Conservation (phyloP, 495 filamentous ascomycete species). For the Astrothelium macrocarpum region DNA sequence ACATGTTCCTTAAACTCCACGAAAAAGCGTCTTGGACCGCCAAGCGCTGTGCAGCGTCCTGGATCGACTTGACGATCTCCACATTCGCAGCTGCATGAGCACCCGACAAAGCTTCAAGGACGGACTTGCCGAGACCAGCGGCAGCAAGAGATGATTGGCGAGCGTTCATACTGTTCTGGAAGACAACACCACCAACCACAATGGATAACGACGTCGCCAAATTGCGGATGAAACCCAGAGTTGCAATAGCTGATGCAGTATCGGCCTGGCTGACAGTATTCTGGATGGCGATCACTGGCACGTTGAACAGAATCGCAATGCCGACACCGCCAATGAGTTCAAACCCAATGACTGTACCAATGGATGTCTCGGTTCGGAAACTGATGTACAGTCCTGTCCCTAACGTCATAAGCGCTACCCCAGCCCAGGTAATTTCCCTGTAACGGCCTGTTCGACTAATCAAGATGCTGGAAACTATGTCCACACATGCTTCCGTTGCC, state of each 20-base stretch:
- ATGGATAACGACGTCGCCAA: conserved; percentile 26
- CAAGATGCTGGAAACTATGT: conserved; percentile 41
- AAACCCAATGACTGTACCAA: conserved; percentile 36
- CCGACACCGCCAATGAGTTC: conserved; percentile 28
- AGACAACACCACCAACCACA: conserved; percentile 32
- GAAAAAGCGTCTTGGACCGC: conserved; percentile 49
- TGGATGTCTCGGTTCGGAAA: conserved; percentile 32
- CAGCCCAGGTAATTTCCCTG: conserved; percentile 44
- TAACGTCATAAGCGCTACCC: conserved; percentile 37
- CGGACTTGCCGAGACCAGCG: conserved; percentile 36
- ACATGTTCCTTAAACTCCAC: conserved; percentile 52
- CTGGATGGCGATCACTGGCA: conserved; percentile 31
- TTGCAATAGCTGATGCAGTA: conserved; percentile 28
- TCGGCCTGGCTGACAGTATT: conserved; percentile 25
- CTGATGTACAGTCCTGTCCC: conserved; percentile 47
- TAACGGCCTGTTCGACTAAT: conserved; percentile 56
- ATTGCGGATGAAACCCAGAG: conserved; percentile 26
- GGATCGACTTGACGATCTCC: conserved; percentile 35
- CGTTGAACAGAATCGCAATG: conserved; percentile 27
- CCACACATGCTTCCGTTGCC: conserved; percentile 40
- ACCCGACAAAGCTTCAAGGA: conserved; percentile 39
- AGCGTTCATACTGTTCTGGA: conserved; percentile 48
- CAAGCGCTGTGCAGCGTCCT: conserved; percentile 35
- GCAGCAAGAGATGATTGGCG: conserved; percentile 32
- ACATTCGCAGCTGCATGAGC: conserved; percentile 45